Base-by-base conservation (phyloP, 768 basidiomycete species). In the Suillus clintonianus region DNA sequence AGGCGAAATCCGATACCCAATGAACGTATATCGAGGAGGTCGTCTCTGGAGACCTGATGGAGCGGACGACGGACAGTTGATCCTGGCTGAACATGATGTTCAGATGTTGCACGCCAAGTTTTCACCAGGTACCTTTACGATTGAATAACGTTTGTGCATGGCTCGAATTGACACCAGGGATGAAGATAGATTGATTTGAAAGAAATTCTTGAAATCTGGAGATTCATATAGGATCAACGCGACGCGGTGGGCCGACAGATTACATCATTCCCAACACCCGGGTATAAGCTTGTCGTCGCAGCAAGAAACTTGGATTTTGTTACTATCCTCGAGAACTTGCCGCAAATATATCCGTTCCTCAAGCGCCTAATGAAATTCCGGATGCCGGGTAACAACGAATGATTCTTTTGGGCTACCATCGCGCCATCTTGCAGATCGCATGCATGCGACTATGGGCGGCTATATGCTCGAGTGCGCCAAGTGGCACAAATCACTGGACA, bases 41-140 rank as follows among this genome's bases (percentile, higher is more conserved):
- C 41, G 34, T 34, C 45, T 77, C 27, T 34, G 57, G 63, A 65
- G 73, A 59, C 75, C 70, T 22, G 43, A 65, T 19, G 76, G 67
- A 9, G 71, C 66, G 14, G 17, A 7, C 15, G 69, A 65, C 56
- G 64, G 65, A 14, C 64, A 51, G 37, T n/a, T 70, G 30, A 68
- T 76, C 42, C 24, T 59, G 30, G 62, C 53, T 43, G 64, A 67
- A 27, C 74, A 76, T 64, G 74, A 76, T 62, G 34, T 70, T 11
- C 47, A 61, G 19, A 76, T 75, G 74, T 53, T 76, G 32, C 1
- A 61, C 8, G 27, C 15, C 48, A 27, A 27, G 15, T 50, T 57
- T 57, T 10, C 14, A 55, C 5, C 2, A 14, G 13, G 1, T 2
- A 30, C 53, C 2, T 37, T 32, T 19, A 5, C 22, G 30, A 32